These are phyloP conservation scores for Monotropa hypopitys DNA, from an alignment of 179 eudicot genomes.

Conservation along the genomic window DNA sequence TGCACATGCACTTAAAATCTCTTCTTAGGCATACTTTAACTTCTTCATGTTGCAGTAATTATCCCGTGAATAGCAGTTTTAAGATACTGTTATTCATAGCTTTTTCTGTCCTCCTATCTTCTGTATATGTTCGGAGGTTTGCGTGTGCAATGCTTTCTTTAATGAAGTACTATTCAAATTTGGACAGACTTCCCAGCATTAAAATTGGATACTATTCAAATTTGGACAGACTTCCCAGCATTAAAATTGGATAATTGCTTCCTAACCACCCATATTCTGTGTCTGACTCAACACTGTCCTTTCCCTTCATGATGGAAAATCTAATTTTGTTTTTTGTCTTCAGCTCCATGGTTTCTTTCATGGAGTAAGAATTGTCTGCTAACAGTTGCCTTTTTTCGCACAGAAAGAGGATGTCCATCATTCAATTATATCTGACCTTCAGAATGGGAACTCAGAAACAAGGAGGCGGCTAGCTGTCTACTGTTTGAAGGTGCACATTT, in stretches of 20 bases:
- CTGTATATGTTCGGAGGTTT: background rate
- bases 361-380: background rate
- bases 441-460: slow-evolving; percentile 97
- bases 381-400: slow-evolving; percentile 12
- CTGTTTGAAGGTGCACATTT: slow-evolving; percentile 73
- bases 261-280: no score
- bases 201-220: background rate
- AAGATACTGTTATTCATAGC: background rate
- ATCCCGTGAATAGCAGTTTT: no score
- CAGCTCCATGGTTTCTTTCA: background rate
- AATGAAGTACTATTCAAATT: background rate
- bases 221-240: background rate
- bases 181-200: background rate
- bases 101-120: background rate
- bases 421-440: slow-evolving; percentile 96
- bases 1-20: no score
- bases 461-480: slow-evolving; percentile 98
- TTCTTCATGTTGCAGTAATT: no score
- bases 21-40: background rate
- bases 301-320: background rate
- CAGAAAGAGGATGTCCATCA: slow-evolving; percentile 99
- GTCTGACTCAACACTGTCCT: background rate
- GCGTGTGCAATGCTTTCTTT: background rate
- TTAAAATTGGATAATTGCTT: background rate
- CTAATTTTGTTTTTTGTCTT: background rate